Percentiles rank a stretch among this genome's conserved stretches.
Conservation (phyloP, 345 rosid species). For the Eucalyptus coolabah region DNA sequence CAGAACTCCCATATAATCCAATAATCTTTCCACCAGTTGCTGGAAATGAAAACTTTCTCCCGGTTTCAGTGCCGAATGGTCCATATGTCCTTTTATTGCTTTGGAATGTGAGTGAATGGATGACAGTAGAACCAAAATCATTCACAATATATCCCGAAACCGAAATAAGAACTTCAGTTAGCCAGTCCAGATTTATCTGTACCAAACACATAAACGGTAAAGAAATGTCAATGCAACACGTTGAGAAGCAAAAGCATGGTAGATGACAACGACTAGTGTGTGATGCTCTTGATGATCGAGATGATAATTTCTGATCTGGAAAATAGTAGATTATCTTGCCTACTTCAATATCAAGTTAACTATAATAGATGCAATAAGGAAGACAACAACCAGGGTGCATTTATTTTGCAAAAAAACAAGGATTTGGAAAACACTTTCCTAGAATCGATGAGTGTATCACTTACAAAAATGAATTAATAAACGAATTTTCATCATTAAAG, state of each 20-base stretch:
- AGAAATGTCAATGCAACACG: neutral
- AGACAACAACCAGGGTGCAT: neutral
- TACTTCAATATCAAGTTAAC: neutral
- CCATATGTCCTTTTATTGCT: neutral
- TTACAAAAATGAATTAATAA: neutral
- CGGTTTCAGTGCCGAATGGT: neutral
- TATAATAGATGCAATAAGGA: neutral
- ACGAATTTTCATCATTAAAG: neutral
- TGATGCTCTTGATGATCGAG: neutral
- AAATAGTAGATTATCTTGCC: no score
- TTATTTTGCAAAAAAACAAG: rapidly evolving
- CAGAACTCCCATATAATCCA: neutral
- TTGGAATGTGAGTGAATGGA: neutral
- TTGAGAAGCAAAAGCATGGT: neutral
- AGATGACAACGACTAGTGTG: neutral
- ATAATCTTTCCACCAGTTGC: neutral
- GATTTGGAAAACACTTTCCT: neutral
- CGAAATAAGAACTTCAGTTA: neutral
- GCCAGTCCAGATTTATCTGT: neutral
- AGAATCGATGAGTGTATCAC: neutral
- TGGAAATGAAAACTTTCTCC: neutral
- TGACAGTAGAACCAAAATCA: neutral
- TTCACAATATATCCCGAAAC: neutral
- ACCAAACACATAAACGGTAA: neutral
- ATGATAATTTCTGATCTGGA: neutral